A percentile compares a stretch with the other conserved stretches of the same genome.
Conservation (phyloP, 768 basidiomycete genomes). For the Termitomyces sp. region DNA sequence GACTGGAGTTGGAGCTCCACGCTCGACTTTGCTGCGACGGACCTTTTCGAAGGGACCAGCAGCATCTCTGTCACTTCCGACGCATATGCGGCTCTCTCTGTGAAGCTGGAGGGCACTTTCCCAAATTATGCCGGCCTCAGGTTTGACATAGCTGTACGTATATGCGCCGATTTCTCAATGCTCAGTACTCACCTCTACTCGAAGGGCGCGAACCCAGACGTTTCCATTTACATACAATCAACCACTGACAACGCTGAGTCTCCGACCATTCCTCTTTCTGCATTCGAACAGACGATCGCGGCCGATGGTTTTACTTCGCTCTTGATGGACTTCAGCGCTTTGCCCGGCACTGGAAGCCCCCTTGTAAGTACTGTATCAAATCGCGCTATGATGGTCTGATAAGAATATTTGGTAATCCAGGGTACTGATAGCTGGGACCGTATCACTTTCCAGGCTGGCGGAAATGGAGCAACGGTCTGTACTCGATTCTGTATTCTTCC, state of each 20-base stretch:
- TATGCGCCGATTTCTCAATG: background rate
- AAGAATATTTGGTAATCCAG: slow-evolving; percentile 12
- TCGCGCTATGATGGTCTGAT: background rate
- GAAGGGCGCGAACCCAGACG: slow-evolving; percentile 40
- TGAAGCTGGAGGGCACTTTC: slow-evolving; percentile 39
- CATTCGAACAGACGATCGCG: slow-evolving; percentile 33
- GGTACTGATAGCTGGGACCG: slow-evolving; percentile 44
- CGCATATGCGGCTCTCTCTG: slow-evolving; percentile 40
- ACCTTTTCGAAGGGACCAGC: slow-evolving; percentile 34
- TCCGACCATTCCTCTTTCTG: slow-evolving; percentile 35
- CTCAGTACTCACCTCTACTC: background rate
- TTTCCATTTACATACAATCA: slow-evolving; percentile 36
- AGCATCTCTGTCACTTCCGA: slow-evolving; percentile 38
- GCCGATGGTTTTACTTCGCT: slow-evolving; percentile 37
- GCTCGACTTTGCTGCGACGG: slow-evolving; percentile 40
- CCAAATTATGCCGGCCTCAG: slow-evolving; percentile 38
- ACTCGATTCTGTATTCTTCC: background rate
- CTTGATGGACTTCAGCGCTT: slow-evolving; percentile 40
- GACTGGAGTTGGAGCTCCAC: slow-evolving; percentile 48
- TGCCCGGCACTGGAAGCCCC: slow-evolving; percentile 36
- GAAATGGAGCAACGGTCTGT: slow-evolving; percentile 37
- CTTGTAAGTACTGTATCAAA: slow-evolving; percentile 21
- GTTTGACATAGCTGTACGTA: slow-evolving; percentile 46
- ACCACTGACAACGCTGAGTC: slow-evolving; percentile 31
- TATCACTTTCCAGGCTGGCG: slow-evolving; percentile 42